Conservation (phyloP, 371 early-diverging fungal species). For the Rhizopus stolonifer region DNA sequence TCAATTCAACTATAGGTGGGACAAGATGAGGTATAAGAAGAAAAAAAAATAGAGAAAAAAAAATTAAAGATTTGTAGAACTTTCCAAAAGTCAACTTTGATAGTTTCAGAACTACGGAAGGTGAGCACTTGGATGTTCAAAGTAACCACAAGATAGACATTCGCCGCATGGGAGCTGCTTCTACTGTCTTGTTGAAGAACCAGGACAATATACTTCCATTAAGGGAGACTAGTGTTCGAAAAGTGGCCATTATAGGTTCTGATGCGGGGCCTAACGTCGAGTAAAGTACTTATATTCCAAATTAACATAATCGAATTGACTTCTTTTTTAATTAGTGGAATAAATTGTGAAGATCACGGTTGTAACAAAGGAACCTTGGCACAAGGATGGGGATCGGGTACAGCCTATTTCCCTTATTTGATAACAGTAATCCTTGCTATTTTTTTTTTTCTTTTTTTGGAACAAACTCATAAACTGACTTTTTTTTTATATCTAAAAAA, state of each 20-base stretch:
- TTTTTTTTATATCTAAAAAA: not conserved
- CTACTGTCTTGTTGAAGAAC: constrained; percentile 50
- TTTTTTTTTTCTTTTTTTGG: not conserved
- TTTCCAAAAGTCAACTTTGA: constrained; percentile 45
- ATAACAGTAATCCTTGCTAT: constrained; percentile 35
- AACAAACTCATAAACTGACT: not conserved
- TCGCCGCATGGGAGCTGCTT: constrained; percentile 52
- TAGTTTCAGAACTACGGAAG: constrained; percentile 24
- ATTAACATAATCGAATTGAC: not conserved
- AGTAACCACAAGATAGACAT: constrained; percentile 34
- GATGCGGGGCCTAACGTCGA: constrained; percentile 44
- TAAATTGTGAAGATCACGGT: constrained; percentile 35
- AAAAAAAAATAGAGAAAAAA: not conserved
- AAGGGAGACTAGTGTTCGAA: constrained; percentile 7
- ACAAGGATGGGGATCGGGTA: constrained; percentile 69
- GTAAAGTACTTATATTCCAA: constrained; percentile 14
- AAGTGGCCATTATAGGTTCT: constrained; percentile 52
- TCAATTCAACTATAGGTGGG: constrained; percentile 9
- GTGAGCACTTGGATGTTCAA: constrained; percentile 38
- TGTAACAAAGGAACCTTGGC: constrained; percentile 52
- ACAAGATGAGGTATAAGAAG: constrained; percentile 20
- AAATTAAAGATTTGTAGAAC: constrained; percentile 6
- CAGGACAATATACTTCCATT: constrained; percentile 43
- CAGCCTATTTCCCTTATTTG: constrained; percentile 59
- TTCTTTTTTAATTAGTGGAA: not conserved